Evolutionary conservation across 2,329 filamentous ascomycete species (phyloP), one percentile per base, ranked within the genome.

Genomic region (Beauveria sp.): DNA sequence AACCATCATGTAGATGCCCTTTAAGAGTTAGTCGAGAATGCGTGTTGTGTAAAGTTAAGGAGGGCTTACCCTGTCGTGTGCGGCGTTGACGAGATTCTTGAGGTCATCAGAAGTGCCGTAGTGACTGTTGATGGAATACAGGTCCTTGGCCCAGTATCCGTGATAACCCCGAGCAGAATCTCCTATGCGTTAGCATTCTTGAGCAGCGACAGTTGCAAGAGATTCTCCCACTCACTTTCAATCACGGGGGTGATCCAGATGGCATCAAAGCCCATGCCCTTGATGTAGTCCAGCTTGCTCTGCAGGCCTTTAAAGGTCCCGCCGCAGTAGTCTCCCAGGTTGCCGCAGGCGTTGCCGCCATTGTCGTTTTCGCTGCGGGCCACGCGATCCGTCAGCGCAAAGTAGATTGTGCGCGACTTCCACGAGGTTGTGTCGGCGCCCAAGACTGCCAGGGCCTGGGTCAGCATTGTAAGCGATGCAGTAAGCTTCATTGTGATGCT

Each of bases 241-340:
- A 83, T 78, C n/a, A 86, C 76, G 0, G 83, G 83, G 2, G 82
- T 84, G 64, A 86, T 84, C 80, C 82, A 81, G 55, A 84, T 74
- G 46, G 83, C 83, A 61, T 80, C 80, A 64, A 85, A 85, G 26
- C 83, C 83, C 79, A 86, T 83, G 54, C 78, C 78, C 67, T 83
- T 77, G 69, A 88, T 87, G 69, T 87, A 87, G 70, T 87, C 84
- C 46, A 88, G 77, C 64, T 83, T 78, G 63, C 81, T 77, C 65
- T 80, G 77, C 34, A 88, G 76, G 7, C 86, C 86, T 58, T 75
- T 71, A 68, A 82, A 88, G 1, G 81, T 84, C 18, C 86, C 86
- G 46, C 84, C 84, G 65, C 86, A 88, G 71, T 86, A 87, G 28
- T 70, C 69, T 31, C 71, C 67, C n/a, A 78, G 71, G 42, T 73